Base-by-base conservation (phyloP, 768 basidiomycete genomes). In the Grammothele lineata region DNA sequence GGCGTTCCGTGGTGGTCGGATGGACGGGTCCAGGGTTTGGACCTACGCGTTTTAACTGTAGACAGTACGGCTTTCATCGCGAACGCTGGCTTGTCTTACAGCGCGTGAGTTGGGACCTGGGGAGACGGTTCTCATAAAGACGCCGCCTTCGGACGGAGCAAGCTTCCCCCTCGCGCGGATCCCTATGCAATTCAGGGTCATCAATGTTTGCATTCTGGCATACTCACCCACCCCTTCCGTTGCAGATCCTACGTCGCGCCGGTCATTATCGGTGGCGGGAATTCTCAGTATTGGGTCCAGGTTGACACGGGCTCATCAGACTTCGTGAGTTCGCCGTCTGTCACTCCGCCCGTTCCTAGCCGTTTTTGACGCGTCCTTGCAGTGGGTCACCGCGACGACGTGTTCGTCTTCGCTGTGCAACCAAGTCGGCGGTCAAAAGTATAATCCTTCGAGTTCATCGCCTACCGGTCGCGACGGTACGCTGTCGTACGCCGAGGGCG, bases 301-400 rank as follows among this genome's bases (percentile, higher is more conserved):
- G 75, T 91, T 30, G 88, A 92, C 56, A 87, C 85, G 0, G 89
- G 89, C 23, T 90, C 89, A 0, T 86, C 86, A 0, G 88, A 92
- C 66, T 70, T 88, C 21, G 87, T 88, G 48, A 56, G 78, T 69
- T 9, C n/a, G 32, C 36, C 17, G 8, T 14, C 37, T 40, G 40
- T 43, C 32, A 50, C 24, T 40, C 22, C 41, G n/a, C 43, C 5
- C 23, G 18, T 26, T 35, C 17, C 24, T 7, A 14, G 41, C 35
- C 4, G 23, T 2, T 19, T 40, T 27, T 33, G 3, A 33, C n/a
- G 7, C 35, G 19, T 35, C 23, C 18, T 9, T 24, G 19, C 51
- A 89, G 87, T 91, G 88, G 88, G 68, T 91, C 37, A 82, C 84
- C 0, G 84, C 85, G 1, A 74, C 72, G 10, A 75, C 78, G 3